Conservation (phyloP, 768 basidiomycete species). For the Pisolithus microcarpus region DNA sequence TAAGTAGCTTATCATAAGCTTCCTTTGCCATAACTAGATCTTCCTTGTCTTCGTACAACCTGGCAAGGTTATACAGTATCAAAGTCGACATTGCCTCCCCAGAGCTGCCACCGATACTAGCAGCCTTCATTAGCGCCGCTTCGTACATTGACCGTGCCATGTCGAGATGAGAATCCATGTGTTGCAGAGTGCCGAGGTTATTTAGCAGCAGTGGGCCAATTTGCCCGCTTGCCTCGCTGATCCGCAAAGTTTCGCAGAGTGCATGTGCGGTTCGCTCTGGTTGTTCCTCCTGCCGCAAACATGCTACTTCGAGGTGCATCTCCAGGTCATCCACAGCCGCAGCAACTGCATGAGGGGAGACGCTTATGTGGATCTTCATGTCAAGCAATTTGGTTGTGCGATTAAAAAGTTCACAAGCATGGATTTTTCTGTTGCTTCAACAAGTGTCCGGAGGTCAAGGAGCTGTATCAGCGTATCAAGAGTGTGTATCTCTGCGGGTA, state of each 20-base stretch:
- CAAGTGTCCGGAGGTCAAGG: slow-evolving; percentile 54
- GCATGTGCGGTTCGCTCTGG: slow-evolving; percentile 67
- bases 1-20: slow-evolving; percentile 80
- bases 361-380: slow-evolving; percentile 40
- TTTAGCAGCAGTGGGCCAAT: slow-evolving; percentile 67
- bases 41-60: too few relatives aligned
- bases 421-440: slow-evolving; percentile 71
- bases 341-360: slow-evolving; percentile 34
- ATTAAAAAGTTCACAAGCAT: slow-evolving; percentile 79
- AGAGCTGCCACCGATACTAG: slow-evolving; percentile 36
- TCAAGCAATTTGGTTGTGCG: slow-evolving; percentile 57
- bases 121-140: slow-evolving; percentile 56
- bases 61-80: too few relatives aligned
- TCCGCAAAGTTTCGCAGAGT: slow-evolving; percentile 63
- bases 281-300: slow-evolving; percentile 79
- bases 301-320: slow-evolving; percentile 83
- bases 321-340: slow-evolving; percentile 72
- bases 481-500: slow-evolving; percentile 48
- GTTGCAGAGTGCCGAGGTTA: slow-evolving; percentile 70
- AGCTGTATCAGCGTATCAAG: too few relatives aligned
- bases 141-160: slow-evolving; percentile 66
- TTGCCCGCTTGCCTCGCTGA: slow-evolving; percentile 45
- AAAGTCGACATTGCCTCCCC: too few relatives aligned
- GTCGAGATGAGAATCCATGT: slow-evolving; percentile 53
- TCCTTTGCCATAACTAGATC: too few relatives aligned